Evolutionary conservation across 2,329 filamentous ascomycete species (phyloP), one percentile per base, ranked within the genome.

Genomic region (Pseudogymnoascus verrucosus): DNA sequence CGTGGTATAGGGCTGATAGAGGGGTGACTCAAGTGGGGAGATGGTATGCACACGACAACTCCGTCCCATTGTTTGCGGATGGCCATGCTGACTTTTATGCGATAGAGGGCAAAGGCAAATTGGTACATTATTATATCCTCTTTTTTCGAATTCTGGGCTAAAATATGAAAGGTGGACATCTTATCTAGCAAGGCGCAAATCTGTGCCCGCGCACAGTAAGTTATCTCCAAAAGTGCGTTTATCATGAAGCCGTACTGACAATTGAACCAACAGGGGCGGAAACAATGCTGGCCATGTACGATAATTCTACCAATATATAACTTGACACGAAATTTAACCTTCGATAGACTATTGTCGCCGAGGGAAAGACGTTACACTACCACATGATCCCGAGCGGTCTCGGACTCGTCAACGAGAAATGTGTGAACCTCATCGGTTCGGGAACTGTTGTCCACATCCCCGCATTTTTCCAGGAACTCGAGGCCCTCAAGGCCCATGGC

Each of bases 341-440:
- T 66, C 77, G 78, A 62, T 69, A 78, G 68, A 81, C 79, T 21
- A 76, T 77, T 63, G 71, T 76, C 37, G 73, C 70, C 16, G 71
- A 76, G 62, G 74, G 73, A 4, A 73, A 75, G 62, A 77, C 74
- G 28, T 82, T 80, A 71, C 74, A 66, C 77, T 83, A 78, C 72
- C 82, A 81, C 75, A 83, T 84, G 67, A 84, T 88, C 73, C 81
- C 89, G 65, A 76, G 88, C 60, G 84, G 87, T 23, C 89, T 85
- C 63, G 90, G 90, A 65, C 82, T 93, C 65, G 80, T 93, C 68
- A 90, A 89, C 72, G 86, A 88, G 5, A 78, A 78, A 47, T 89
- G 84, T 74, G 80, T 85, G 70, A 93, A 92, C 77, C 78, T 93
- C 64, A 88, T 93, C 72, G 89, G 89, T 65, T 88, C 86, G 60